phyloP scores from a whole-genome alignment of 768 basidiomycete species.

The Panellus pusillus region DNA sequence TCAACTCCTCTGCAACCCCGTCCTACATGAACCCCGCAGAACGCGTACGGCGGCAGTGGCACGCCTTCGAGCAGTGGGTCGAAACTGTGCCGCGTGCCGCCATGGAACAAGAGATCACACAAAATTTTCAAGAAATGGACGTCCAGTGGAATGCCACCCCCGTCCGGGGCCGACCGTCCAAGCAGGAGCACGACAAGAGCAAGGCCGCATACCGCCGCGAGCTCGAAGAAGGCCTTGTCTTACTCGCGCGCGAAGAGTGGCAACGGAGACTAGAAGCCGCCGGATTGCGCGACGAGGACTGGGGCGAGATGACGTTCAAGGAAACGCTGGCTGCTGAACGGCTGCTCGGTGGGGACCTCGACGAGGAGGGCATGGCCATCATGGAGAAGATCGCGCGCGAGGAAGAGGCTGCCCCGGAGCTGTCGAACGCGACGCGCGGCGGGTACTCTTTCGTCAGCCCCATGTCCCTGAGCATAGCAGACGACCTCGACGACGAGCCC shows the following conservation, averaged over 20 bases:
- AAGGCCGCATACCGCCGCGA: conserved; percentile 27
- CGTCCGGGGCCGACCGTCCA: conserved; percentile 16
- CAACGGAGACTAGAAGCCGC: conserved; percentile 33
- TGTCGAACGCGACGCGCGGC: conserved; percentile 16
- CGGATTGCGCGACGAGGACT: conserved; percentile 41
- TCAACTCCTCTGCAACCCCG: conserved; percentile 16
- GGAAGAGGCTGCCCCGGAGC: conserved; percentile 18
- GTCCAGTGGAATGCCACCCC: conserved; percentile 27
- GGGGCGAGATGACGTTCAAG: conserved; percentile 41
- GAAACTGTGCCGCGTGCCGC: conserved; percentile 24
- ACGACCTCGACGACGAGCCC: conserved; percentile 35
- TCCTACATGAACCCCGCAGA: conserved; percentile 23
- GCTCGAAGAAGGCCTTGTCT: conserved; percentile 34
- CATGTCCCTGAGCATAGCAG: conserved; percentile 36
- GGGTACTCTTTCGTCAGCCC: conserved; percentile 48
- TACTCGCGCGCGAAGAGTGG: conserved; percentile 42
- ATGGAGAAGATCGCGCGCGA: conserved; percentile 21
- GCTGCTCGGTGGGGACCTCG: conserved; percentile 38
- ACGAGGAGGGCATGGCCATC: conserved; percentile 28
- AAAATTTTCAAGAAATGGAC: conserved; percentile 30
- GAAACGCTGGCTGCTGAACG: conserved; percentile 37
- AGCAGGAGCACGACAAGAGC: conserved; percentile 31
- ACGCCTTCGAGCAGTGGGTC: conserved; percentile 35
- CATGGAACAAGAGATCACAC: conserved; percentile 26
- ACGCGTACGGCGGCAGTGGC: conserved; percentile 36